Evolutionary conservation across 331 rosid genomes (phyloP), one percentile per base, ranked within the genome.

Genomic region (Quercus phellos): DNA sequence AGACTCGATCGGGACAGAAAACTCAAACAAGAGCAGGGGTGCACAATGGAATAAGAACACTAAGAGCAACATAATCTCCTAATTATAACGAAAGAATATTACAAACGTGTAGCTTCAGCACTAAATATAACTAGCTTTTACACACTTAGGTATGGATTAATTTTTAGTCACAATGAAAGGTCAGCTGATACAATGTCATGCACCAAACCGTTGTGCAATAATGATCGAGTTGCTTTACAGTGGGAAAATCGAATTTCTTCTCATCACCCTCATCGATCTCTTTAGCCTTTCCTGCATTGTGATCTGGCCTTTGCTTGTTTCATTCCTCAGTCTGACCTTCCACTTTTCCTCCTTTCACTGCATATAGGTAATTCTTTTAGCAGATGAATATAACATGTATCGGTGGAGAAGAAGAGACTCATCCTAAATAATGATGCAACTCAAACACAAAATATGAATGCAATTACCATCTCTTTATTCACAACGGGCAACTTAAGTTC

Each of bases 401-500:
- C 53, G 4, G 5, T 13, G 35, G 27, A 24, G 10, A 6, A 12
- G 51, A 75, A 75, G 35, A 11, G n/a, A 63, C 1, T 35, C 24
- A 53, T 13, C 12, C 42, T 34, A 4, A 13, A 46, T 24, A 24
- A 68, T 16, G 74, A 5, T 6, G 22, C 17, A 51, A 30, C 38
- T 5, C 10, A 6, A 12, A 17, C 78, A 17, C 18, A 42, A 43
- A n/a, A 2, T 4, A 43, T 38, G 2, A 26, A 4, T 11, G 2
- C 10, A 19, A 7, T 34, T 46, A 22, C 38, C 67, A 22, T 58
- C 64, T 21, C 35, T 76, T 66, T 59, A 73, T 38, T 90, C 86
- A 92, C 73, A 85, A 22, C 60, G 81, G 82, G 71, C 87, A 84
- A 50, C 98, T 94, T 42, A 60, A 71, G 19, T 80, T 87, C 86